Evolutionary conservation across 2,329 filamentous ascomycete species (phyloP), one percentile per base, ranked within the genome.

Genomic region (Botryotinia narcissicola): DNA sequence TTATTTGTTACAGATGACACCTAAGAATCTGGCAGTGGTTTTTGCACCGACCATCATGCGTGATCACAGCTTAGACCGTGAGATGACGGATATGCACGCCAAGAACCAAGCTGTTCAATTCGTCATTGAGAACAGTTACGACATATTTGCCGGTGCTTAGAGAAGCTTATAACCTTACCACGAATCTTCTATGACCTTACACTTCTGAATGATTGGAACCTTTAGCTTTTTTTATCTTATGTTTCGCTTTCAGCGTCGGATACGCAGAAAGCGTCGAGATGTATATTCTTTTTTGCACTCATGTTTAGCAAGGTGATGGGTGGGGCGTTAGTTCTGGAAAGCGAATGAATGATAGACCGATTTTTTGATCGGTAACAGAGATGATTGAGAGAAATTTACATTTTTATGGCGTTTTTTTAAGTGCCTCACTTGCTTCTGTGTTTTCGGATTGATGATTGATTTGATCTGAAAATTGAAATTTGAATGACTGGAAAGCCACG

Each of bases 31-130:
- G 75, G 94, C 96, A 5, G 96, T 99, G 60, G 96, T 99, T 54
- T 99, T 99, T 81, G 96, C 96, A 14, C 96, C 96, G 12, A 99
- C 96, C 1, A 97, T 99, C 78, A 97, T 99, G 93, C 90, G 95
- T 78, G 94, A 97, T 73, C 87, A 91, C 80, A 95, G 92, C 79
- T 88, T 98, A 75, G 94, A 97, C 82, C 91, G 94, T 75, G 96
- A 99, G 82, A 97, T 99, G 90, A 95, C 91, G 44, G 96, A 99
- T 81, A 97, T 97, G 87, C 93, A 96, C 81, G 89, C 91, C 78
- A 98, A 98, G 87, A 97, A 97, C 78, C 87, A 92, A 76, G 94
- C 94, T 9, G 91, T 98, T 77, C 95, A 97, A 84, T 97, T 96
- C 79, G 87, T 99, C 80, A 92, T 98, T 77, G 95, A 98, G 82